Base-by-base conservation (phyloP, 73 alveolate species). In the Diophrys appendiculata region DNA sequence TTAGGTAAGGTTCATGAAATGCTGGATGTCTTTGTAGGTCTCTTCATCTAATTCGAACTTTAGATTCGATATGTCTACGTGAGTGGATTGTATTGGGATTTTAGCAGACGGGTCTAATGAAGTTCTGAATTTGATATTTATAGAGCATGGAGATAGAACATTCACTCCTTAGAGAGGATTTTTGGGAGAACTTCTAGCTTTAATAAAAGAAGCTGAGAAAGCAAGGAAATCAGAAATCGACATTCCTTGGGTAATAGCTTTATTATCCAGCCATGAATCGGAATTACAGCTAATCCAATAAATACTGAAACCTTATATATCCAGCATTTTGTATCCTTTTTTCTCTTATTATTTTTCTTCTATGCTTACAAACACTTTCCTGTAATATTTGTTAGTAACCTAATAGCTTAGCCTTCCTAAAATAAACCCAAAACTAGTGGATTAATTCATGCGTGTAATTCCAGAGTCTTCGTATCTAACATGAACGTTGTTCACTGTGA, bases 281-380 rank as follows among this genome's bases (percentile, higher is more conserved):
- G 31, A 68, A 8, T 73, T 70, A 29, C 54, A 14, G 54, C 83
- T 72, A 33, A 72, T 80, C 89, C 89, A 80, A 80, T 80, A 80
- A 54, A 72, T 3, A 11, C 76, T 83, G 8, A 80, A 27, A 1
- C 27, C 14, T 72, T 80, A 25, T 3, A 80, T 14, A 53, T 80
- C 89, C 5, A 80, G 78, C 73, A 70, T 64, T 11, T 77, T 72
- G 31, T 35, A 80, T 3, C 78, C 28, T 34, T 31, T 80, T 56
- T 80, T n/a, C 56, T 80, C 89, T 26, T 14, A 13, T 25, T 72
- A 28, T 30, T 80, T 80, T 25, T 80, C 77, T 26, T 53, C 77
- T 29, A 80, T 71, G 67, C 72, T 54, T 2, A 80, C 72, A 54
- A 80, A 80, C 24, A 43, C 80, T 32, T 79, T 80, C 65, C 72